Percentiles rank a stretch among this genome's conserved stretches.
Conservation (phyloP, 768 basidiomycete species). For the Xerocomus spinulosus region DNA sequence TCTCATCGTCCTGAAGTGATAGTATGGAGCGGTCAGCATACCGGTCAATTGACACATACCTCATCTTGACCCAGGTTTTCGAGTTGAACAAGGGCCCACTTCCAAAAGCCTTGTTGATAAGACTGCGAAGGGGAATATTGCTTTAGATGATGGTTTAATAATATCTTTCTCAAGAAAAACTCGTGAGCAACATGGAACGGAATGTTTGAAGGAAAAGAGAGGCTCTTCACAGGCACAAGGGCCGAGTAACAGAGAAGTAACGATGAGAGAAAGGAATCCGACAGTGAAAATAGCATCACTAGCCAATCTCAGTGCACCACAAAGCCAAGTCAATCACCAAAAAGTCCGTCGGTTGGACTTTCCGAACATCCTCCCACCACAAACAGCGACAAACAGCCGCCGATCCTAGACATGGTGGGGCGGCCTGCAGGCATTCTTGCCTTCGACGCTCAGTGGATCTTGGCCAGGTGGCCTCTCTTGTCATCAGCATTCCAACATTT, state of each 20-base stretch:
- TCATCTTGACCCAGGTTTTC: slow-evolving; percentile 45
- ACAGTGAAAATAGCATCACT: neutral
- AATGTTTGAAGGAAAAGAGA: slow-evolving; percentile 40
- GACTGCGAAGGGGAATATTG: slow-evolving; percentile 57
- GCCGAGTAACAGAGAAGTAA: slow-evolving; percentile 52
- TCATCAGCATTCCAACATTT: too few relatives aligned
- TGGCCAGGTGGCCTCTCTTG: too few relatives aligned
- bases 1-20: slow-evolving; percentile 48
- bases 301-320: too few relatives aligned
- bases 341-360: too few relatives aligned
- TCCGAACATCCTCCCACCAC: too few relatives aligned
- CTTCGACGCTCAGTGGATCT: too few relatives aligned
- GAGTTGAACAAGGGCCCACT: slow-evolving; percentile 56
- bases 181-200: slow-evolving; percentile 42
- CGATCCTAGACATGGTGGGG: too few relatives aligned
- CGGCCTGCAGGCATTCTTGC: too few relatives aligned
- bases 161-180: slow-evolving; percentile 50
- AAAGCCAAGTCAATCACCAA: too few relatives aligned
- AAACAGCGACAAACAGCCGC: too few relatives aligned
- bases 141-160: slow-evolving; percentile 49
- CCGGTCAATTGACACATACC: slow-evolving; percentile 31
- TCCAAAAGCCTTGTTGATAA: slow-evolving; percentile 70
- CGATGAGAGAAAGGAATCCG: slow-evolving; percentile 30
- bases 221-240: slow-evolving; percentile 40
- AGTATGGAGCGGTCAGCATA: slow-evolving; percentile 2